Conservation (phyloP, 1,139 yeast genomes). For the Torulaspora globosa region DNA sequence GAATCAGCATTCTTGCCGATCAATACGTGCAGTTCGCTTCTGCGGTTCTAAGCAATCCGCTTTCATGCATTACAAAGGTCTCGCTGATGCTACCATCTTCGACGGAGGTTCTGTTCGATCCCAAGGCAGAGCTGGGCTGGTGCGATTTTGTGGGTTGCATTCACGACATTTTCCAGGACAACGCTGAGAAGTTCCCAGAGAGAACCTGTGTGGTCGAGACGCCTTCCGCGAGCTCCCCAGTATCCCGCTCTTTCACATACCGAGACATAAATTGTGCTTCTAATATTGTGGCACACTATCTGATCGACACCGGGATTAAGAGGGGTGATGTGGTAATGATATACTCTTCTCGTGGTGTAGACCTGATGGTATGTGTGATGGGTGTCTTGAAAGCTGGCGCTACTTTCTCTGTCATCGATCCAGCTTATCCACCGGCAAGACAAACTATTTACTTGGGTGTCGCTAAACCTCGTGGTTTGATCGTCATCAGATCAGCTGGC, state of each 20-base stretch:
- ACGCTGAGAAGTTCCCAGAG: constrained; percentile 79
- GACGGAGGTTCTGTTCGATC: constrained; percentile 67
- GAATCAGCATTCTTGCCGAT: constrained; percentile 66
- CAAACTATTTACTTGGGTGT: constrained; percentile 89
- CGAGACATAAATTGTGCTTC: constrained; percentile 87
- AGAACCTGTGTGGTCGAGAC: constrained; percentile 91
- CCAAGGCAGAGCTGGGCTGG: constrained; percentile 86
- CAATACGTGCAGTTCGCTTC: constrained; percentile 59
- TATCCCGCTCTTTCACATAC: constrained; percentile 73
- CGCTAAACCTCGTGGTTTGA: constrained; percentile 86
- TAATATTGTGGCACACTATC: constrained; percentile 87
- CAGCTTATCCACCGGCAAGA: constrained; percentile 98
- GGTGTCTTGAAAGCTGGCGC: constrained; percentile 98
- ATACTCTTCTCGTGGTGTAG: constrained; percentile 96
- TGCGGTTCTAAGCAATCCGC: constrained; percentile 39
- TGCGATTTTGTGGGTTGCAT: constrained; percentile 88
- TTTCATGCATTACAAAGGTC: constrained; percentile 52
- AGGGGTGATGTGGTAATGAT: constrained; percentile 96
- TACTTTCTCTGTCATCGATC: constrained; percentile 95
- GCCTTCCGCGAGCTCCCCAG: constrained; percentile 52
- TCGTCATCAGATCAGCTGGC: constrained; percentile 90
- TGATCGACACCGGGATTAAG: constrained; percentile 73
- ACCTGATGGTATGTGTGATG: constrained; percentile 92
- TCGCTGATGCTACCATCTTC: constrained; percentile 67
- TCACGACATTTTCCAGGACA: constrained; percentile 85